phyloP scores from a whole-genome alignment of 2,329 filamentous ascomycete species.

The Diplodia mutila region DNA sequence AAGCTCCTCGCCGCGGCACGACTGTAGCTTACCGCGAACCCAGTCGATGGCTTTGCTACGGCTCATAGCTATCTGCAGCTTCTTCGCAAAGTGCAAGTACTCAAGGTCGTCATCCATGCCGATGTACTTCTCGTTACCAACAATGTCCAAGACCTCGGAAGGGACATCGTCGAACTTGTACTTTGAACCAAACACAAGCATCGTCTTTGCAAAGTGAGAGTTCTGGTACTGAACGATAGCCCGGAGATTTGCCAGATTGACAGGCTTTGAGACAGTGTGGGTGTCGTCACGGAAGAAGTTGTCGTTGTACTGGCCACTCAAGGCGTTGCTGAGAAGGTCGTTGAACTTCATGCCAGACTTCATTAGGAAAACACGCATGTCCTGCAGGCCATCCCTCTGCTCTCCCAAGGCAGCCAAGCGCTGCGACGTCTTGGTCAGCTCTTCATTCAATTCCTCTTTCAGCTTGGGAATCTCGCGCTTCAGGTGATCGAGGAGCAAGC shows the following conservation, averaged over 20 bases:
- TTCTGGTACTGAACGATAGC: neutral
- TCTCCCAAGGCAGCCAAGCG: neutral
- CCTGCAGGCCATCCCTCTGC: neutral
- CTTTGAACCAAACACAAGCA: neutral
- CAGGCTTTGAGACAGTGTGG: neutral
- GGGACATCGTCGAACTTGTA: neutral
- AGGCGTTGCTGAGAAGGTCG: neutral
- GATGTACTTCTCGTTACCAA: neutral
- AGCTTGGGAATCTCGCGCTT: slow-evolving; percentile 42
- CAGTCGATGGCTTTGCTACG: slow-evolving; percentile 47
- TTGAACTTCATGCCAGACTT: neutral
- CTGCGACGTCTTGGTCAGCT: slow-evolving; percentile 10
- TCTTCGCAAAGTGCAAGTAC: slow-evolving; percentile 29
- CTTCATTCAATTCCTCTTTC: slow-evolving; percentile 37
- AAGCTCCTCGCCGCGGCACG: slow-evolving; percentile 59
- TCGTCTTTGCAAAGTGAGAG: neutral
- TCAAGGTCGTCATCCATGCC: neutral
- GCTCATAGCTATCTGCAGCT: slow-evolving; percentile 32
- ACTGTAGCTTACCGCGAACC: slow-evolving; percentile 46
- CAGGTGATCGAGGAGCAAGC: slow-evolving; percentile 50
- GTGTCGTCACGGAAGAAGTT: neutral
- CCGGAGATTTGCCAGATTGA: neutral
- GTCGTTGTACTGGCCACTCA: neutral
- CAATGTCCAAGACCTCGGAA: neutral
- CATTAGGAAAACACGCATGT: neutral